Base-by-base conservation (phyloP, 192 early-diverging fungal genomes). In the Pecoramyces ruminantium region DNA sequence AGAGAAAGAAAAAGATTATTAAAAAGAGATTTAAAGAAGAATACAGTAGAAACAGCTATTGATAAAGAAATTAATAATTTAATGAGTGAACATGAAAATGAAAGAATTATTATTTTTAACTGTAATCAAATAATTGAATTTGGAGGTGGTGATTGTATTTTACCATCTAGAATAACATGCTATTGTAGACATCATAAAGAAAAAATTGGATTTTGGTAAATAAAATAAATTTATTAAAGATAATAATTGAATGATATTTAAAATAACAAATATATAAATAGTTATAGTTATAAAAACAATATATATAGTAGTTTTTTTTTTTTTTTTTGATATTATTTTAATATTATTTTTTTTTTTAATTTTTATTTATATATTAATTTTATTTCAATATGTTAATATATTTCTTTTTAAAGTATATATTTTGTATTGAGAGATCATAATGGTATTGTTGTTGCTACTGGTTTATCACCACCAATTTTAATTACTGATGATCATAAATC, bases 401-500 rank as follows among this genome's bases (percentile, higher is more conserved):
- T n/a, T n/a, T n/a, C n/a, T n/a, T n/a, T n/a, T n/a, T n/a, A n/a
- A n/a, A n/a, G 91, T 82, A 88, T 98, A 78, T 93, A 93, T 82
- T 93, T 97, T 84, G 88, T 90, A 30, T 88, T 96, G 80, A 86
- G 88, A 28, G 94, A 98, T 83, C 81, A 88, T 78, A 84, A 85
- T 79, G 88, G 88, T 81, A 82, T 84, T 18, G 84, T 93, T 39
- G 84, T 97, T 30, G 95, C 96, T 15, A 89, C 88, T 15, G 94
- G 94, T 28, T 85, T 94, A 42, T 95, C 95, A 28, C 92, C 95
- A 11, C 94, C 96, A 14, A 97, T 98, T 79, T 92, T 97, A 92
- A 96, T 98, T 84, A 98, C 96, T 11, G 96, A 98, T 82, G 96
- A 98, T 86, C 96, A 98, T 89, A 98, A 98, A 86, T 95, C 93